Base-by-base conservation (phyloP, 148 eudicot genomes). In the Salicornia ramosissima region DNA sequence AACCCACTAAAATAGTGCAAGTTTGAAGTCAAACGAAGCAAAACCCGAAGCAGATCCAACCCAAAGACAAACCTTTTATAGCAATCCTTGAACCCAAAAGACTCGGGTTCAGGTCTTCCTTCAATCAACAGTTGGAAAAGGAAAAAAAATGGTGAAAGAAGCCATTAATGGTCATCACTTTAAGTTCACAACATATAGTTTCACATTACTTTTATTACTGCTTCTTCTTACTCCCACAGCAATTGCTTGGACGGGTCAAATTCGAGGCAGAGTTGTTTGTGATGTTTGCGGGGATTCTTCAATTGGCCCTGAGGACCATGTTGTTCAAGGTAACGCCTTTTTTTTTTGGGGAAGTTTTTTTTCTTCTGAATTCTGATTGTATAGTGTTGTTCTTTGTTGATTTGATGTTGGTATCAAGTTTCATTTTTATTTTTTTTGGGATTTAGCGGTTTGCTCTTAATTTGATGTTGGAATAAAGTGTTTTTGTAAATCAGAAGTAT, bases 231-330 rank as follows among this genome's bases (percentile, higher is more conserved):
- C 61, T 14, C 63, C 68, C 22, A 29, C 19, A 9, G 76, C 75
- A 39, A 58, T 65, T 65, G 92, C 80, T 30, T 94, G 98, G 97
- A 94, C 96, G 5, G 98, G 98, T 52, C 84, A 94, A 82, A 90
- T 94, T 69, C 87, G 81, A 57, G 98, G 98, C 36, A 73, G 98
- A 64, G 97, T 94, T 71, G 91, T 94, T 43, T 94, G 97, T 51
- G 98, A 94, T 75, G 96, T 94, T 19, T 94, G 98, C 61, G 97
- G 82, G 1, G 98, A 94, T 75, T 86, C 89, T 62, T 88, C 98
- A 16, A 79, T 94, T 63, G 97, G 98, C 43, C 98, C 98, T 50
- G 97, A 94, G 83, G 98, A 94, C 43, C 97, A 88, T 70, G 80
- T 88, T 78, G 69, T 94, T 46, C 71, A 85, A 85, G 97, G 97